Evolutionary conservation across 2,329 filamentous ascomycete species (phyloP), one percentile per base, ranked within the genome.

Genomic region (Exophiala sideris): DNA sequence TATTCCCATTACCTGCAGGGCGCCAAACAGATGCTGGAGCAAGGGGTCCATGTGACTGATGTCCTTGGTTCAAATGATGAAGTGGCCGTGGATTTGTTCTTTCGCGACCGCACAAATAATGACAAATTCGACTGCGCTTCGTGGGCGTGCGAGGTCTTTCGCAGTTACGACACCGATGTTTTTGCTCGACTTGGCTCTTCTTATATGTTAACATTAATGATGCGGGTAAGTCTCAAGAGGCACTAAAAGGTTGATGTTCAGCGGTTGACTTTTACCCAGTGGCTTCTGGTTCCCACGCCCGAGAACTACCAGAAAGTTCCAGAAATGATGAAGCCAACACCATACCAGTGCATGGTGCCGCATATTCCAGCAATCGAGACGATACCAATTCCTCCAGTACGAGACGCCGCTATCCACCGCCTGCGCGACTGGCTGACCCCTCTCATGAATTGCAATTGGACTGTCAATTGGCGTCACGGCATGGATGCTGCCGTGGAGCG

Each of bases 251-350:
- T n/a, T n/a, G n/a, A n/a, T n/a, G n/a, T n/a, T n/a, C n/a, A n/a
- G n/a, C n/a, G n/a, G n/a, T n/a, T n/a, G 4, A 34, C 20, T 14
- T 41, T 38, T 34, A 2, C 11, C 50, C 20, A 59, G 57, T 59
- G 57, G 57, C 54, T 57, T 34, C 36, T 59, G n/a, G 42, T 49
- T 9, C 54, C 54, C 4, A 60, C 55, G 7, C 29, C 39, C 9
- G 52, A 55, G 29, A 50, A 44, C 39, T 60, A 60, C 16, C 35
- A 52, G 6, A 58, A 47, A 29, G 18, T 60, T 6, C 58, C 58
- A 1, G 58, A 60, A 20, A 60, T 60, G 55, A 58, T 60, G 55
- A 60, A 58, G 44, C 58, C 58, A 33, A 60, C 58, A 45, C 58
- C 58, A 1, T 39, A 47, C 10, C 58, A 60, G 36, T 52, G 58